Conservation (phyloP, 2,329 filamentous ascomycete species). For the Cryphonectria parasitica region DNA sequence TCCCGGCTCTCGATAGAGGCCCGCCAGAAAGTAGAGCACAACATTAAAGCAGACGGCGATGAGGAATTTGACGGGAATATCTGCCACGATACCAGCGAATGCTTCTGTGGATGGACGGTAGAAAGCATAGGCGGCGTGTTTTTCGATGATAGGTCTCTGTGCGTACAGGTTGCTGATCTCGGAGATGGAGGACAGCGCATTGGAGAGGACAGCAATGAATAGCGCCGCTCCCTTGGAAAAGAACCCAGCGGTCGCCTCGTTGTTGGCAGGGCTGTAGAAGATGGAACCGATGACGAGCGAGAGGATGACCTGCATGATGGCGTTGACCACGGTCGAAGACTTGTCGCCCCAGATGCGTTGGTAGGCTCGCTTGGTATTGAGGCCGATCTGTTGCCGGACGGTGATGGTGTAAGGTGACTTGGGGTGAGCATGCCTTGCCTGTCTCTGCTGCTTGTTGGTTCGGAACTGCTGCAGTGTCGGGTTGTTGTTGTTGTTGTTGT, state of each 20-base stretch:
- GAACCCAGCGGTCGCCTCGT: conserved; percentile 55
- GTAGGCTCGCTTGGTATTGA: conserved; percentile 56
- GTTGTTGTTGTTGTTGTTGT: neutral
- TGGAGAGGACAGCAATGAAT: conserved; percentile 56
- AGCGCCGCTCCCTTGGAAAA: conserved; percentile 59
- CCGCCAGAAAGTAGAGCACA: conserved; percentile 61
- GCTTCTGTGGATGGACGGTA: conserved; percentile 59
- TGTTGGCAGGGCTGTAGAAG: conserved; percentile 51
- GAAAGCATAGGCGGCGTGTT: conserved; percentile 53
- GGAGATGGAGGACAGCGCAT: conserved; percentile 39
- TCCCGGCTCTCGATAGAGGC: conserved; percentile 59
- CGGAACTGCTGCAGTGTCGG: conserved; percentile 38
- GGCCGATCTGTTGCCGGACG: conserved; percentile 55
- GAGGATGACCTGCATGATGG: conserved; percentile 55
- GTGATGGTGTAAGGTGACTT: conserved; percentile 63
- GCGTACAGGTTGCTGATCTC: conserved; percentile 54
- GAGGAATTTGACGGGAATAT: conserved; percentile 62
- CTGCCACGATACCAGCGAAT: conserved; percentile 56
- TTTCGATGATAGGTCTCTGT: conserved; percentile 53
- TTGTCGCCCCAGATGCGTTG: conserved; percentile 58
- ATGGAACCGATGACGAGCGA: conserved; percentile 65
- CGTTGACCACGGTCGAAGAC: conserved; percentile 49
- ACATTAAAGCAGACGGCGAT: conserved; percentile 56
- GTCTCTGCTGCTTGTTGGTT: conserved; percentile 52
- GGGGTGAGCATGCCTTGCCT: conserved; percentile 56